Conservation (phyloP, 805 yeast species). For the Jamesozyma jinghongensis region DNA sequence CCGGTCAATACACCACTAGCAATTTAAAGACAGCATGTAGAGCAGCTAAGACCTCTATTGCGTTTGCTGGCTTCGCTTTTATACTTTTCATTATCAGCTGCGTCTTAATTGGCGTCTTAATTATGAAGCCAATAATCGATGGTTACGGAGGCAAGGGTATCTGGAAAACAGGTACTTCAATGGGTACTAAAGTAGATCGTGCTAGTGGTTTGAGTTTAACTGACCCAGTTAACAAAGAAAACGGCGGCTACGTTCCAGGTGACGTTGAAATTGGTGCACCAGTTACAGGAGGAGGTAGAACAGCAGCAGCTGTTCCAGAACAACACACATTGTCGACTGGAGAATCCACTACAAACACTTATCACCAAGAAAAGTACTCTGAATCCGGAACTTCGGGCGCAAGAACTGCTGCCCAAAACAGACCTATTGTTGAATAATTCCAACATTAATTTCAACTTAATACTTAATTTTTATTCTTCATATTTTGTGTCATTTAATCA, state of each 20-base stretch:
- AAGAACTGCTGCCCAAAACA: background rate
- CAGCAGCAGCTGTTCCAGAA: conserved; percentile 1
- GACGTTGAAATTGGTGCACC: conserved; percentile 5
- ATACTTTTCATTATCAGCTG: conserved; percentile 22
- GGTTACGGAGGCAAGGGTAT: conserved; percentile 17
- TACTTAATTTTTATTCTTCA: background rate
- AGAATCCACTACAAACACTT: conserved; percentile 5
- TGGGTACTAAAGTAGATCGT: conserved; percentile 17
- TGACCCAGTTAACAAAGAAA: conserved; percentile 5
- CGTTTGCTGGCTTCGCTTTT: conserved; percentile 27
- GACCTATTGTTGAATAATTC: background rate
- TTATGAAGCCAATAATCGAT: conserved; percentile 21
- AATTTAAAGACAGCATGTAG: conserved; percentile 18
- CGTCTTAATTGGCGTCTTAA: conserved; percentile 21
- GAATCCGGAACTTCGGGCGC: conserved; percentile 1
- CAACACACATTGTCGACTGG: conserved; percentile 9
- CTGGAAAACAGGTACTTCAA: conserved; percentile 14
- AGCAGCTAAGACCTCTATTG: conserved; percentile 27
- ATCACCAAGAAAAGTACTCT: conserved; percentile 8
- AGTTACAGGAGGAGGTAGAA: background rate
- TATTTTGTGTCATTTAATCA: background rate
- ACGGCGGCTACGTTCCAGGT: background rate
- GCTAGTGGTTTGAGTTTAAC: conserved; percentile 17
- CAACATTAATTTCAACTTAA: too few relatives aligned
- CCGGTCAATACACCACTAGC: conserved; percentile 10